Base-by-base conservation (phyloP, 805 yeast genomes). In the Torulaspora indica region DNA sequence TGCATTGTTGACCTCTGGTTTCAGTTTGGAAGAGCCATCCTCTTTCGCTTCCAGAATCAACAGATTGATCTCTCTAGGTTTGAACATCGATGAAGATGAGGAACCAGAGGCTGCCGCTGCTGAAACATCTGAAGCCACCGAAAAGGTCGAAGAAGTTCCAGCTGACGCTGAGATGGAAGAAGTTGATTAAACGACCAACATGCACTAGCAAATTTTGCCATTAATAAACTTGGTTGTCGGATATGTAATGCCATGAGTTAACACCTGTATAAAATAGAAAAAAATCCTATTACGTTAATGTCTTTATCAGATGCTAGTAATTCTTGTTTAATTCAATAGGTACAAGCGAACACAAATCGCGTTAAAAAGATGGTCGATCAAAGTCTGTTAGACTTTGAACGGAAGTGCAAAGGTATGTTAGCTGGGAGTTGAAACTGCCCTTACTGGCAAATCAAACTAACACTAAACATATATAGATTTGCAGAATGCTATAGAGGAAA, bases 151-250 rank as follows among this genome's bases (percentile, higher is more conserved):
- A n/a, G 40, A 38, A 62, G 81, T 79, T 50, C 80, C 82, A 63
- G 89, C 81, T 66, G 96, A 88, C 76, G 82, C 95, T 54, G 95
- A 89, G 66, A 93, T 91, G 98, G 98, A 91, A 80, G 98, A 91
- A 77, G 97, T 91, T 71, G 98, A 91, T 74, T 91, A 85, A 70
- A 51, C 35, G 13, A 28, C 36, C 20, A 15, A 17, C 30, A 10
- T 9, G 28, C 36, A 29, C 30, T 20, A 22, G 22, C 31, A 13
- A 25, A 25, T 8, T 25, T 40, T 35, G 29, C 38, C 33, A 40
- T 27, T 28, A 38, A 40, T 40, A 40, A 33, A 40, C 38, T 40
- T 30, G 25, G 35, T 40, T 33, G 28, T 34, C 28, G 14, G 18
- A 35, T 45, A 45, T 42, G 42, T 34, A 36, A 38, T 45, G 41